Evolutionary conservation across 495 filamentous ascomycete genomes (phyloP), one percentile per base, ranked within the genome.

Genomic region (Hypoxylon trugodes): DNA sequence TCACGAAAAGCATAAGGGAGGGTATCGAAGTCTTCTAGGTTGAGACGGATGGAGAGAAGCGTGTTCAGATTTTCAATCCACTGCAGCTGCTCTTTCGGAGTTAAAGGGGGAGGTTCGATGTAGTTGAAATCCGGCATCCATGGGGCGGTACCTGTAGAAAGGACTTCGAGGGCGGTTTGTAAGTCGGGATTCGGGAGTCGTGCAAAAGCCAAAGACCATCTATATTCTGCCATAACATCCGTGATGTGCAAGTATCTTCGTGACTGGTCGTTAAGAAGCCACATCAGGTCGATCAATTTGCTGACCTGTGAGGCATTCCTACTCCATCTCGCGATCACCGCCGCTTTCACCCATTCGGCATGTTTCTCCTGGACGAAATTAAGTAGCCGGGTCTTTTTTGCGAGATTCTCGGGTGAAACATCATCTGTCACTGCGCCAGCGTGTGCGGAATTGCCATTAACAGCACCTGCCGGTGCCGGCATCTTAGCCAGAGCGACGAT

Each of bases 261-360:
- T 42, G 84, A 78, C 67, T 91, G 84, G 4, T 74, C 75, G 33
- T 84, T 82, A 53, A 93, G 79, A 78, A 93, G 92, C 8, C 79
- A 76, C 69, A 88, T 86, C 45, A 98, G 74, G 76, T 97, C 93
- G 65, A 97, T 93, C 30, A 97, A 79, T 70, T 86, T 89, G 66
- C 87, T 88, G 30, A 98, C 88, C 46, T 89, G 84, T 22, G 82
- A 81, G 21, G 87, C 88, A 66, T 91, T 90, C 62, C 87, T 84
- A 71, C 89, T 89, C 95, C 95, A 98, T 70, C 90, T 87, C 2
- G 87, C 86, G 33, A 98, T 85, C 12, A 98, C 92, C 9, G 97
- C 82, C 12, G 91, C 82, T 75, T 98, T 97, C 70, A 95, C 92
- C 77, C 96, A 98, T 73, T 79, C 77, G 1, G 76, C 69, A 49